Evolutionary conservation across 345 rosid species (phyloP).

Genomic region (Pistacia atlantica): DNA sequence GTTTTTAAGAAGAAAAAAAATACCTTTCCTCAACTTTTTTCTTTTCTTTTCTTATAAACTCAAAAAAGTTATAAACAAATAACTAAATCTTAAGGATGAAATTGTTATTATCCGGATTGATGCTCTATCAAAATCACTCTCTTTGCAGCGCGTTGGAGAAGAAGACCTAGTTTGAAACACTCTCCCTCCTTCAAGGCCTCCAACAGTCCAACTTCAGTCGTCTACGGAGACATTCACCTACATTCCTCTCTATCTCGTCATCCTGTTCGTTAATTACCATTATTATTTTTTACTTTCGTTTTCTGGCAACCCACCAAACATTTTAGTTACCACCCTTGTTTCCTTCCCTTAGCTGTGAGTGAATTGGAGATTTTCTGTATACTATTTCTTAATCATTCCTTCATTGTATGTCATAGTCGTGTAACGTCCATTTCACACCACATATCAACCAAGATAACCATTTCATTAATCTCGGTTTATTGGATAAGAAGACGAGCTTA

Average conservation of each 20-base stretch:
- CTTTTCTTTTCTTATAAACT: too few relatives aligned
- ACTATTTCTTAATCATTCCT: background rate
- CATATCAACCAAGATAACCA: conserved; percentile 5
- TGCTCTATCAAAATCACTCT: background rate
- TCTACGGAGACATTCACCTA: background rate
- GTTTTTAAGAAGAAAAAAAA: too few relatives aligned
- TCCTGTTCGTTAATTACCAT: background rate
- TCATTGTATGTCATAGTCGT: background rate
- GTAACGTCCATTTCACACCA: conserved; percentile 21
- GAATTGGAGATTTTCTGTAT: background rate
- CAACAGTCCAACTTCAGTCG: background rate
- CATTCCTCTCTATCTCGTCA: background rate
- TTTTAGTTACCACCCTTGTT: conserved; percentile 18
- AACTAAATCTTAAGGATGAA: too few relatives aligned
- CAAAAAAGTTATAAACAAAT: too few relatives aligned
- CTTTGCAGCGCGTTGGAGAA: background rate
- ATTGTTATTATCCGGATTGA: too few relatives aligned
- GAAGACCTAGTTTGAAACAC: background rate
- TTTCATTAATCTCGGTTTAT: conserved; percentile 9
- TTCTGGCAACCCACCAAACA: background rate
- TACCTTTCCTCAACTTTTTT: too few relatives aligned
- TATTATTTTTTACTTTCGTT: background rate
- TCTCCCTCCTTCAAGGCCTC: background rate
- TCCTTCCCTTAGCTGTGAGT: conserved; percentile 11
- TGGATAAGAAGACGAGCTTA: conserved; percentile 4